Evolutionary conservation across 768 basidiomycete species (phyloP).

Genomic region (Termitomyces sp.): DNA sequence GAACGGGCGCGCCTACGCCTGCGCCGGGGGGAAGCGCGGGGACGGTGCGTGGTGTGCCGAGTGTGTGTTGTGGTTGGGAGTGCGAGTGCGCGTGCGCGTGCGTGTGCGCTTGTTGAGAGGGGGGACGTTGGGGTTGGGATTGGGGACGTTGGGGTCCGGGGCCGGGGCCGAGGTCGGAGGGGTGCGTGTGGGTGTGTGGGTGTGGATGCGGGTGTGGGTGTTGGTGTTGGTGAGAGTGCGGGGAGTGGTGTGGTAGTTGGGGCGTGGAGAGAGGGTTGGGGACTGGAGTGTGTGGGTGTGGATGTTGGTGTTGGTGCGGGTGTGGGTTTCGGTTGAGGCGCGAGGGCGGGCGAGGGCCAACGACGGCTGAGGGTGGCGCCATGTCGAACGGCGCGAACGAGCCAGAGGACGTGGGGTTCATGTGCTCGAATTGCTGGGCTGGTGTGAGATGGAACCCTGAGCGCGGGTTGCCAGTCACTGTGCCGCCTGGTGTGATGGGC

Average conservation of each 20-base stretch:
- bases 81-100: background rate
- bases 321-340: constrained; percentile 27
- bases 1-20: too few relatives aligned
- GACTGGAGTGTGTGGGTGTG: constrained; percentile 12
- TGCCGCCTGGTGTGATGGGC: constrained; percentile 18
- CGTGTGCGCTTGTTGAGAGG: constrained; percentile 17
- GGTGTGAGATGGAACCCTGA: constrained; percentile 53
- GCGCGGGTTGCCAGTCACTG: constrained; percentile 41
- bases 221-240: background rate
- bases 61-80: too few relatives aligned
- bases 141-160: constrained; percentile 58
- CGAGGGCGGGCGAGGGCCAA: constrained; percentile 42
- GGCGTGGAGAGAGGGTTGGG: background rate
- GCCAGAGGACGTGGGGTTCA: constrained; percentile 33
- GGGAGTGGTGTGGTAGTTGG: background rate
- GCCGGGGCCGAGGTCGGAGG: constrained; percentile 29
- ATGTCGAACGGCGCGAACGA: constrained; percentile 34
- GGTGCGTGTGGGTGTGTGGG: background rate
- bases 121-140: constrained; percentile 42
- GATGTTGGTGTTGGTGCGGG: background rate
- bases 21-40: too few relatives aligned
- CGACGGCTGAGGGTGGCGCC: constrained; percentile 30
- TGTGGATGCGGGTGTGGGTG: background rate
- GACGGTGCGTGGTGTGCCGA: too few relatives aligned
- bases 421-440: constrained; percentile 62